Percentiles rank a stretch among this genome's conserved stretches.
Evolutionary conservation across 352 stramenopile species (phyloP).

Genomic region (Globisporangium radiosum): DNA sequence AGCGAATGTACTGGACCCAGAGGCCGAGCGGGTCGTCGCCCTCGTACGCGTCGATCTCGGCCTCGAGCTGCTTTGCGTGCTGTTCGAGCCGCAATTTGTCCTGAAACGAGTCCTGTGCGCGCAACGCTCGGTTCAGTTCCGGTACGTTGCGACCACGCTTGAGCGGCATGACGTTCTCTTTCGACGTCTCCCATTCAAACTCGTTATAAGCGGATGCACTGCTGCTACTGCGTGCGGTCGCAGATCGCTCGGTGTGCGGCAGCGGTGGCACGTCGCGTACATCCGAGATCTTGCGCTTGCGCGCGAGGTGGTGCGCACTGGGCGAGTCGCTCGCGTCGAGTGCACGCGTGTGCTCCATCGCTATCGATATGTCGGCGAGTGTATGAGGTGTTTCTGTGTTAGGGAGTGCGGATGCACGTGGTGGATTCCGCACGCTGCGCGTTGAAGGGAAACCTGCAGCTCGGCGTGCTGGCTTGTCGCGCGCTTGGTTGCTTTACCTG

Average conservation of each 20-base stretch:
- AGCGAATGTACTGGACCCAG: slow-evolving; percentile 74
- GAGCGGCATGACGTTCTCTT: slow-evolving; percentile 86
- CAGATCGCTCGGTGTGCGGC: not conserved
- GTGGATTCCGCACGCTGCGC: slow-evolving; percentile 18
- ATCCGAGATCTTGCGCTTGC: slow-evolving; percentile 35
- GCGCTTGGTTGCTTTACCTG: too few species aligned
- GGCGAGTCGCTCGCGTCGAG: slow-evolving; percentile 16
- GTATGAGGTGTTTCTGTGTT: not conserved
- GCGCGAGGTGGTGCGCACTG: slow-evolving; percentile 4
- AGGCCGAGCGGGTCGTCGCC: slow-evolving; percentile 60
- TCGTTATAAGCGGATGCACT: slow-evolving; percentile 11
- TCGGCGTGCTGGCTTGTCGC: too few species aligned
- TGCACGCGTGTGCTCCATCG: slow-evolving; percentile 6
- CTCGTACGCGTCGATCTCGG: slow-evolving; percentile 33
- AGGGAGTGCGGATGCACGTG: not conserved
- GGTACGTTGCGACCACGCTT: slow-evolving; percentile 71
- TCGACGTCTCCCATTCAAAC: slow-evolving; percentile 82
- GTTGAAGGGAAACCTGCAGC: slow-evolving; percentile 13
- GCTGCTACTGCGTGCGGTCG: not conserved
- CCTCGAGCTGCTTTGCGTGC: slow-evolving; percentile 45
- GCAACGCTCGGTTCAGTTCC: slow-evolving; percentile 71
- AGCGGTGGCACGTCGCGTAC: slow-evolving; percentile 12
- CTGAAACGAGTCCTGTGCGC: slow-evolving; percentile 55
- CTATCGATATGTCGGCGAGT: not conserved
- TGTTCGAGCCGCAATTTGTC: slow-evolving; percentile 49